Base-by-base conservation (phyloP, 1,284 basidiomycete species). In the Marasmius tenuissimus region DNA sequence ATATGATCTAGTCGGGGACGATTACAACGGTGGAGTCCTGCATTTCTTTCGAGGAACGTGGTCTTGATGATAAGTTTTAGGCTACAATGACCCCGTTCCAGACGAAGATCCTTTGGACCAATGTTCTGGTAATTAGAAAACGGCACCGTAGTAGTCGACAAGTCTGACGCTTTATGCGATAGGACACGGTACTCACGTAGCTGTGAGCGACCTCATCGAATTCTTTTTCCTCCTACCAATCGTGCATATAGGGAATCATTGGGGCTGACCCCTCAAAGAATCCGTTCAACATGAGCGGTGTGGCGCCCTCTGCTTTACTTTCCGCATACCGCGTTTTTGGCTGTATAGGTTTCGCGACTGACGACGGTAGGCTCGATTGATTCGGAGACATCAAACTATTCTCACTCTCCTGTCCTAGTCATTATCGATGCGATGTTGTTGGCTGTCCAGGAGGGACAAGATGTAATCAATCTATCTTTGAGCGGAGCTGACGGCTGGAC, bases 171-270 rank as follows among this genome's bases (percentile, higher is more conserved):
- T 45, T 12, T 33, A 53, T 61, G 39, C 18, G 27, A 27, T 27
- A 73, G 74, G 83, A 4, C 86, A 88, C 66, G 86, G 87, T 14
- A 87, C 88, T 1, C 83, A 88, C 69, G 84, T 88, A 37, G 81
- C 82, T 53, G 82, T 82, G 68, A 65, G 78, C 64, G 40, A 35
- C 10, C 16, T 47, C 38, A 4, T 6, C 9, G 20, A 4, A 16
- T 11, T 12, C 40, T n/a, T 55, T 11, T 2, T 11, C 54, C 51
- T 64, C 47, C 40, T 48, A 27, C 47, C 47, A 16, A 55, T 48
- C 10, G 51, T 11, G 8, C 22, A 4, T 55, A 9, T 54, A 82
- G 80, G 87, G 88, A 57, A 87, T 88, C 66, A 84, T 91, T 56
- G 87, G 81, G 16, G 85, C 85, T 35, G 74, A 85, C 63, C 82